A percentile compares a stretch with the other conserved stretches of the same genome.
Evolutionary conservation across 1,139 yeast species (phyloP).

Genomic region (Barnettozyma hawaiiensis): DNA sequence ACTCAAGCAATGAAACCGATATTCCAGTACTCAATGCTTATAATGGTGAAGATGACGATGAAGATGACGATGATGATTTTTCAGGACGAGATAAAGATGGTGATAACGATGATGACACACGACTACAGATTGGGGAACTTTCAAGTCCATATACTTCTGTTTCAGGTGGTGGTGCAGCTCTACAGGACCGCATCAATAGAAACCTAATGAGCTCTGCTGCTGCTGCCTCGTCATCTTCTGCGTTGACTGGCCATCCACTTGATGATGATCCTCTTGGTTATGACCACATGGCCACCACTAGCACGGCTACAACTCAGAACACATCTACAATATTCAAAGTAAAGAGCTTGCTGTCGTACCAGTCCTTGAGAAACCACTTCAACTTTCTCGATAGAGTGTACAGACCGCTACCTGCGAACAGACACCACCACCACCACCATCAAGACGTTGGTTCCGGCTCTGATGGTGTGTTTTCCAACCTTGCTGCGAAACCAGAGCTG

Average conservation of each 20-base stretch:
- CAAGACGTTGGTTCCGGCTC: constrained; percentile 42
- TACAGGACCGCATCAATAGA: constrained; percentile 9
- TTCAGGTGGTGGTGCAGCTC: constrained; percentile 3
- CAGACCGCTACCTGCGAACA: constrained; percentile 4
- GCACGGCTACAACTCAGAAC: not conserved
- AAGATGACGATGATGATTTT: not conserved
- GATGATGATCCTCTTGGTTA: not conserved
- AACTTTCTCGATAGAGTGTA: constrained; percentile 34
- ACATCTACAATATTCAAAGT: not conserved
- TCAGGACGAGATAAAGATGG: constrained; percentile 11
- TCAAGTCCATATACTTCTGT: not conserved
- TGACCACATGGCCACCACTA: no score
- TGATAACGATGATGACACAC: constrained; percentile 8
- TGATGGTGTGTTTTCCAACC: constrained; percentile 91
- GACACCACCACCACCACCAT: no score
- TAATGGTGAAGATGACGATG: not conserved
- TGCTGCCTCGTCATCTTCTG: constrained; percentile 2
- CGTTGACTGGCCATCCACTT: not conserved
- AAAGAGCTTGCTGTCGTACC: constrained; percentile 7
- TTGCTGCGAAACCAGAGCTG: constrained; percentile 76
- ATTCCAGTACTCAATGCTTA: not conserved
- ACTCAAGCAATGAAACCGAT: constrained; percentile 4
- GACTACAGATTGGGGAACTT: no score
- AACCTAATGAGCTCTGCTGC: constrained; percentile 1
- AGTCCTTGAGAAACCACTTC: constrained; percentile 24